A percentile compares a stretch with the other conserved stretches of the same genome.
Evolutionary conservation across 75 land plant species (phyloP).

Genomic region (Chamaecyparis obtusa): DNA sequence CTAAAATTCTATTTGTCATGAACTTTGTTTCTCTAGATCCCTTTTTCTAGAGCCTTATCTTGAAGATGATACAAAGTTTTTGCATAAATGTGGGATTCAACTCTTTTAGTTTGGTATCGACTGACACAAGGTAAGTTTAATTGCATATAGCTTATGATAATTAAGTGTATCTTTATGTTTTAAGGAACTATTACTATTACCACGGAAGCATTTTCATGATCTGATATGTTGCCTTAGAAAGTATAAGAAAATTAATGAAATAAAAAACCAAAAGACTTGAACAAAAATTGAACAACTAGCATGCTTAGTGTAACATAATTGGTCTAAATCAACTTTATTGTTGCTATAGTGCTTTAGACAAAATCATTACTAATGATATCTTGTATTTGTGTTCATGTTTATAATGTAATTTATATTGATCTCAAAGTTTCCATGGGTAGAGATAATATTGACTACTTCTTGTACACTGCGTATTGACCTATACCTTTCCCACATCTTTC

Average conservation of each 20-base stretch:
- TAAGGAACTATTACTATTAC: not conserved
- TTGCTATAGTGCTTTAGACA: not conserved
- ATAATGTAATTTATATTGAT: not conserved
- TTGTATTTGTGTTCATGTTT: not conserved
- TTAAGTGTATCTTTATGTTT: not conserved
- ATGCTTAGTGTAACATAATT: not conserved
- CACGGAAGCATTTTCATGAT: not conserved
- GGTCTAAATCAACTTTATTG: not conserved
- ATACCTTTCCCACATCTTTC: no score
- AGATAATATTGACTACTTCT: no score
- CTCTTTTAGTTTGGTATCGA: conserved; percentile 88
- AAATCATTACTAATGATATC: not conserved
- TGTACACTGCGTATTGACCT: no score
- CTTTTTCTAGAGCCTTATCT: conserved; percentile 94
- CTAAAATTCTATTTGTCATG: not conserved
- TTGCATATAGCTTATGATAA: not conserved
- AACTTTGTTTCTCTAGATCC: conserved; percentile 41
- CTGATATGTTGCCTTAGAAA: not conserved
- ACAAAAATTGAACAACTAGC: not conserved
- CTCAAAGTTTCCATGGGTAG: not conserved
- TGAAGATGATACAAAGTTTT: conserved; percentile 54
- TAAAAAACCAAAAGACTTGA: not conserved
- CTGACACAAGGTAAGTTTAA: conserved; percentile 63
- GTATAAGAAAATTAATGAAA: not conserved
- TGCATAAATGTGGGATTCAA: conserved; percentile 52